A percentile compares a stretch with the other conserved stretches of the same genome.
These are phyloP conservation scores for Cutaneotrichosporon sp. DNA, from an alignment of 1,284 basidiomycete genomes.

Conservation along the genomic window DNA sequence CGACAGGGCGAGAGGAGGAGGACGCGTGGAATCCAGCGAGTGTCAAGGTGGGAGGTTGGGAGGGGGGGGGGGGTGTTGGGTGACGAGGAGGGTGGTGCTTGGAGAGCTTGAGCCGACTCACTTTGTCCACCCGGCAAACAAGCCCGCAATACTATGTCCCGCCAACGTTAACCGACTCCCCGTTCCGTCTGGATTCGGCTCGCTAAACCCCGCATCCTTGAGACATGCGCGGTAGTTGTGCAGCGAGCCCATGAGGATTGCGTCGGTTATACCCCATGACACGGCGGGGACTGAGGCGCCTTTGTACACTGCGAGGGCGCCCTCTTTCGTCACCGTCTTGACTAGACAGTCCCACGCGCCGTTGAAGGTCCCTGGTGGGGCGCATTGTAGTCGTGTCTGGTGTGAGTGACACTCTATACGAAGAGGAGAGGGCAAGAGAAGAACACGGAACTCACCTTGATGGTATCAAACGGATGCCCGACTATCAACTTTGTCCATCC, in stretches of 20 bases:
- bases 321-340: constrained; percentile 28
- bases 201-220: constrained; percentile 42
- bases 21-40: no score
- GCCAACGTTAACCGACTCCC: constrained; percentile 37
- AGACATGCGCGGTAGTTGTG: constrained; percentile 52
- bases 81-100: neutral
- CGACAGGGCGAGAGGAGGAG: neutral
- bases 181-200: constrained; percentile 22
- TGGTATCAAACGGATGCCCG: constrained; percentile 52
- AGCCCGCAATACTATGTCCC: constrained; percentile 50
- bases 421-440: neutral
- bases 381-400: constrained; percentile 44
- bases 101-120: constrained; percentile 25
- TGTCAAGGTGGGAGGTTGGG: no score
- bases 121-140: constrained; percentile 54
- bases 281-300: constrained; percentile 52
- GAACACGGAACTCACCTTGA: constrained; percentile 36
- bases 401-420: neutral
- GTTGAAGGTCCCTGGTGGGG: constrained; percentile 46
- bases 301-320: constrained; percentile 50
- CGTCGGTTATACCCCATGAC: constrained; percentile 53
- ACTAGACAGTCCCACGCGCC: constrained; percentile 49
- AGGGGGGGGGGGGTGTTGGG: no score
- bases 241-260: constrained; percentile 53
- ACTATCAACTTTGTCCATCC: constrained; percentile 41